These are phyloP conservation scores for Asclepias syriaca DNA, from an alignment of 257 asterid genomes.

Conservation along the genomic window DNA sequence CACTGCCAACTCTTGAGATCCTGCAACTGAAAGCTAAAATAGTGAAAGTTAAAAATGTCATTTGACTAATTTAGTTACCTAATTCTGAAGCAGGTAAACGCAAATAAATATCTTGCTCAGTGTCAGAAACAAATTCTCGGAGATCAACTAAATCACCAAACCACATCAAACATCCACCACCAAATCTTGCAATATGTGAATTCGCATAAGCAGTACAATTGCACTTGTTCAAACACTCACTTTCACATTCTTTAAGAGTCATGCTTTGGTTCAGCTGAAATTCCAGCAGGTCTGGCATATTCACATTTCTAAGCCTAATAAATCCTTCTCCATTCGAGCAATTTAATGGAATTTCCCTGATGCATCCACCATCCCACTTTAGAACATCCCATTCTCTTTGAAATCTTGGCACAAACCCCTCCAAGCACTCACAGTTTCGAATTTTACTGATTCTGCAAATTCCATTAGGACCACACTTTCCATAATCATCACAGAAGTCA, in stretches of 20 bases:
- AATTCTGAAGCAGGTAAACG: constrained; percentile 23
- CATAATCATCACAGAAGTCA: constrained; percentile 20
- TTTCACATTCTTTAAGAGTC: constrained; percentile 17
- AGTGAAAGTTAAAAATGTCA: not conserved
- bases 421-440: constrained; percentile 21
- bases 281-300: constrained; percentile 21
- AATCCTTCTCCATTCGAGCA: constrained; percentile 18
- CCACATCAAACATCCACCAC: constrained; percentile 24
- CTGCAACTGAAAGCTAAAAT: not conserved
- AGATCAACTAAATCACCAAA: constrained; percentile 18
- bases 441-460: constrained; percentile 10
- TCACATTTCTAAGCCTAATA: constrained; percentile 8
- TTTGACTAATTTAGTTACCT: constrained; percentile 15
- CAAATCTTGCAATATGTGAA: constrained; percentile 11
- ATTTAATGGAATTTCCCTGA: constrained; percentile 2
- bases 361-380: constrained; percentile 24
- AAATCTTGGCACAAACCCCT: constrained; percentile 20
- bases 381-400: constrained; percentile 13
- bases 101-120: constrained; percentile 16
- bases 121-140: constrained; percentile 2
- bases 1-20: not conserved
- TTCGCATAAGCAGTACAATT: constrained; percentile 23
- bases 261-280: constrained; percentile 11
- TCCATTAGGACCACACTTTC: constrained; percentile 21
- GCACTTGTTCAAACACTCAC: constrained; percentile 20